Conservation (phyloP, 768 basidiomycete genomes). For the Amanita exitialis region DNA sequence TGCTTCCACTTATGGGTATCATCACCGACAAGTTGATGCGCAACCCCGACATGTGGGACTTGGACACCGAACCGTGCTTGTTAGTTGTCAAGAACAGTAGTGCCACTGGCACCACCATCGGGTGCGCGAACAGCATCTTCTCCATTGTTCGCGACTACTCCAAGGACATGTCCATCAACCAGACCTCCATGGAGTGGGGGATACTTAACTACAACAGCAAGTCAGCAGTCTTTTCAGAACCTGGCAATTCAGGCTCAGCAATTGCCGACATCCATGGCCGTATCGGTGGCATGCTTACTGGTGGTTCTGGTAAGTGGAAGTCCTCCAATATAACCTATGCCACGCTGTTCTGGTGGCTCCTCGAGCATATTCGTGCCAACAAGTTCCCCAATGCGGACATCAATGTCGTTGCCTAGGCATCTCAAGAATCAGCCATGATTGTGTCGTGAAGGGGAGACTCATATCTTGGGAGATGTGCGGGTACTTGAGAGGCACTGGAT, state of each 20-base stretch:
- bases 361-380: conserved; percentile 13
- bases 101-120: conserved; percentile 25
- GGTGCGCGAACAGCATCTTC: conserved; percentile 24
- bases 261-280: conserved; percentile 23
- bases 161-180: conserved; percentile 10
- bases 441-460: too few relatives aligned
- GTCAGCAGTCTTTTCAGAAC: conserved; percentile 20
- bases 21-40: conserved; percentile 23
- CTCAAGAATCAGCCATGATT: too few relatives aligned
- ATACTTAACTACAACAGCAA: conserved; percentile 17
- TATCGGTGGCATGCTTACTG: conserved; percentile 24
- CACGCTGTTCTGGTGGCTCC: conserved; percentile 20
- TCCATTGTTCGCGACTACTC: conserved; percentile 24
- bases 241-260: conserved; percentile 27
- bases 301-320: conserved; percentile 18
- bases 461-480: too few relatives aligned
- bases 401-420: too few relatives aligned
- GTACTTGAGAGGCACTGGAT: too few relatives aligned
- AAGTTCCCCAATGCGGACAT: too few relatives aligned
- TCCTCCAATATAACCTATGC: conserved; percentile 24
- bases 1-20: conserved; percentile 19
- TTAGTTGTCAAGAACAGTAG: conserved; percentile 26
- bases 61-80: conserved; percentile 19
- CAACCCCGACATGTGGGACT: conserved; percentile 20
- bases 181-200: conserved; percentile 23